Evolutionary conservation across 2,329 filamentous ascomycete species (phyloP), one percentile per base, ranked within the genome.

Genomic region (Alternaria consortialis): DNA sequence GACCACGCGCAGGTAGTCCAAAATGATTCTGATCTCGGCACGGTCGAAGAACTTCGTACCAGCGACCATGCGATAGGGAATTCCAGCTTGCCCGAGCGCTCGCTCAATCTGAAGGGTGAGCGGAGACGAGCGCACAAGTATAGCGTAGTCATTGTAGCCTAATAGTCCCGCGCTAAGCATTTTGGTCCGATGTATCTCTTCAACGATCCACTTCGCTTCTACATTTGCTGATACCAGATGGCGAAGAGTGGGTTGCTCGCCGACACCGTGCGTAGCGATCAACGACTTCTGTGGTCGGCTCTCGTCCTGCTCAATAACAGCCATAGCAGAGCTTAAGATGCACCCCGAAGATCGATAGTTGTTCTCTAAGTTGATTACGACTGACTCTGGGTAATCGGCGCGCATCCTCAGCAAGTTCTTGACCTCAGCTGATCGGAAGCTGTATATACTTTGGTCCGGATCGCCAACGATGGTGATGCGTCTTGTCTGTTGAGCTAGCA

Each of bases 371-470:
- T 94, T 89, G 44, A 97, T 88, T 59, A 95, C 90, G 5, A 93
- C 86, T 0, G 93, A 95, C 27, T 90, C 86, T 0, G 89, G 89
- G 73, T 91, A 97, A 60, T 92, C 89, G 42, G 83, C 83, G 53
- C 93, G 86, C 83, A 99, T 89, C 2, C 91, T 88, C 66, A 87
- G 87, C 48, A 98, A 84, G 71, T 98, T 99, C 75, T 90, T 90
- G 68, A 94, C 92, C 77, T 99, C 94, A 9, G 95, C 94, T 7
- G 93, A 94, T 20, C 94, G 90, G 84, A 96, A 99, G 20, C 94
- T 92, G 76, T 98, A 99, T 58, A 99, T 99, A 76, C 94, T 97
- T 79, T 99, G 94, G 76, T 99, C 95, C 0, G 95, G 94, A 75
- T 99, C 94, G 34, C 94, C 95, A 5, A 99, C 95, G 61, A 97